Evolutionary conservation across 192 early-diverging fungal species (phyloP), one percentile per base, ranked within the genome.

Genomic region (Linnemannia hyalina): DNA sequence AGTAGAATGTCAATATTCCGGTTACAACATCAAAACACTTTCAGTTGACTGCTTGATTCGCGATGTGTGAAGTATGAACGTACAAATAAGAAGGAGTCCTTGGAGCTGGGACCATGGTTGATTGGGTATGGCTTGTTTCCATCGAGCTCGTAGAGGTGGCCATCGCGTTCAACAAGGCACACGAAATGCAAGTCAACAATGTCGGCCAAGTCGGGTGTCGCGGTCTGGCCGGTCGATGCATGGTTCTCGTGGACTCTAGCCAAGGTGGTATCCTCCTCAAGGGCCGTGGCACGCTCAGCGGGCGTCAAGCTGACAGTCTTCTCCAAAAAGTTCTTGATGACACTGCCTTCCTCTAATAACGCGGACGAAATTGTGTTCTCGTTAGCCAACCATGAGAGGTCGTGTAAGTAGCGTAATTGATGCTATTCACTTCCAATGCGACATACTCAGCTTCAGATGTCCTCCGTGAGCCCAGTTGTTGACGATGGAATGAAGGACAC

Each of bases 91-190:
- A 96, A 85, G 35, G 75, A 70, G 6, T 81, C 76, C 76, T 95
- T 88, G 3, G 87, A 83, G 26, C 90, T 89, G 40, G 88, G 82
- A 3, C 97, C 97, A 80, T 97, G 97, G 87, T 96, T 93, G 74
- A 99, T 94, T 35, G 98, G 98, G 40, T 91, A 94, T 6, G 89
- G 88, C 68, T 94, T 95, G 46, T 93, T 89, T 44, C 97, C 98
- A 83, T 99, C 98, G 71, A 99, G 88, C 84, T 99, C 97, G 76
- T 95, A 97, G 10, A 99, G 52, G 8, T 92, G 85, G 42, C 95
- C 96, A 38, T 96, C 95, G 8, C 93, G 89, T 41, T 92, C 85
- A 23, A 97, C 92, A 90, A 98, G 95, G n/a, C 95, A 95, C 4
- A 97, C 89, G 88, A 96, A 99, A 83, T 99, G 98, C 77, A 95